Evolutionary conservation across 2,329 filamentous ascomycete species (phyloP), one percentile per base, ranked within the genome.

Genomic region (Pseudogymnoascus verrucosus): DNA sequence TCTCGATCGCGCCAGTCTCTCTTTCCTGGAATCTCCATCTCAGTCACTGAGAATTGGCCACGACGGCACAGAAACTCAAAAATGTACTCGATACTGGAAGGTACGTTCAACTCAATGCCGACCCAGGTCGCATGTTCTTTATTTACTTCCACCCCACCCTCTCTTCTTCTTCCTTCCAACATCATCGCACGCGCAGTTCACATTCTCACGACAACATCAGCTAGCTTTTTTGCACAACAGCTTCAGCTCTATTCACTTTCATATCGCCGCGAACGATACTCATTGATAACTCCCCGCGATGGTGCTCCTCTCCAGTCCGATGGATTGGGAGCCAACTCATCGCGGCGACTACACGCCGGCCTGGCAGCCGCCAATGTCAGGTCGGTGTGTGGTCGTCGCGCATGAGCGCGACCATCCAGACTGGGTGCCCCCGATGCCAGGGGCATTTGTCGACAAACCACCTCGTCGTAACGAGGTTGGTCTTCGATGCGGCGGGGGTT

Each of bases 61-160:
- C 51, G 51, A 57, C 51, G 51, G 51, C 51, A 57, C 51, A 57
- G 51, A 2, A n/a, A 34, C 28, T 36, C 51, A 34, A 57, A 57
- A 34, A 57, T 57, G 51, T 57, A 57, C 51, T 57, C 51, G 51
- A 57, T 57, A 34, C n/a, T 57, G 51, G 51, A 57, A 57, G 51
- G 51, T 57, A 34, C 51, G 51, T 57, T 57, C 28, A 34, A 12
- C 26, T 14, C 28, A 21, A 28, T 57, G 51, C 28, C 28, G 51
- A 36, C 51, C 51, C 51, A 31, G 16, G 51, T 57, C 28, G 51
- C 51, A 5, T 16, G 14, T 57, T 57, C 51, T 34, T 57, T 57
- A 57, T 57, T 57, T 57, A 57, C 51, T 19, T 36, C 51, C 10
- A 16, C 12, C 28, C 51, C 51, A 57, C n/a, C 16, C 51, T 34